phyloP scores from a whole-genome alignment of 2,329 filamentous ascomycete genomes.

The Keithomyces neogunnii region DNA sequence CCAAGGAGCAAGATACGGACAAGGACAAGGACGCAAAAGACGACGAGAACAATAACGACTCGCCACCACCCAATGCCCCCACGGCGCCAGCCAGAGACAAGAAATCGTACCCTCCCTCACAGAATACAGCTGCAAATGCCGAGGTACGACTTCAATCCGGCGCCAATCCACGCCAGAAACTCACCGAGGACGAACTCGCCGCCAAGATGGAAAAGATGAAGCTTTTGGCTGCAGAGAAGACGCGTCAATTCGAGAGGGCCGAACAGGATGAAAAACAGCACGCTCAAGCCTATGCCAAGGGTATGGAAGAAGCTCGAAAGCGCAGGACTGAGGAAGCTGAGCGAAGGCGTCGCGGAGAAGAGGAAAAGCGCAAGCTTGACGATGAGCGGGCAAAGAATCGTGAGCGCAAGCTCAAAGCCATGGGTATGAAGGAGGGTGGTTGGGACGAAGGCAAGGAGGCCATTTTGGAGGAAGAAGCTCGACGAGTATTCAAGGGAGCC shows the following conservation, averaged over 20 bases:
- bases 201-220: conserved; percentile 55
- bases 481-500: conserved; percentile 32
- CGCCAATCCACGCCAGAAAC: conserved; percentile 50
- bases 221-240: conserved; percentile 47
- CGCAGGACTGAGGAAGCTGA: conserved; percentile 44
- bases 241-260: conserved; percentile 49
- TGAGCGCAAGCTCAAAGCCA: conserved; percentile 52
- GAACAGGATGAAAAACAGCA: conserved; percentile 49
- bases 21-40: neutral
- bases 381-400: conserved; percentile 53
- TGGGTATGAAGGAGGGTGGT: conserved; percentile 42
- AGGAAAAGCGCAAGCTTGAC: conserved; percentile 42
- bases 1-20: neutral
- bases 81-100: conserved; percentile 16
- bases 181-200: conserved; percentile 49
- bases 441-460: conserved; percentile 53
- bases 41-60: neutral
- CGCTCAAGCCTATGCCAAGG: conserved; percentile 43
- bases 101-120: conserved; percentile 9
- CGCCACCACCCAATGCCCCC: conserved; percentile 22
- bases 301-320: conserved; percentile 46
- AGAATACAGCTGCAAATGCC: conserved; percentile 25
- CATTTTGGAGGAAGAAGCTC: conserved; percentile 30
- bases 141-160: conserved; percentile 42
- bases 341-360: conserved; percentile 41